phyloP scores from a whole-genome alignment of 2,329 filamentous ascomycete genomes.

The Colletotrichum euphorbiae region DNA sequence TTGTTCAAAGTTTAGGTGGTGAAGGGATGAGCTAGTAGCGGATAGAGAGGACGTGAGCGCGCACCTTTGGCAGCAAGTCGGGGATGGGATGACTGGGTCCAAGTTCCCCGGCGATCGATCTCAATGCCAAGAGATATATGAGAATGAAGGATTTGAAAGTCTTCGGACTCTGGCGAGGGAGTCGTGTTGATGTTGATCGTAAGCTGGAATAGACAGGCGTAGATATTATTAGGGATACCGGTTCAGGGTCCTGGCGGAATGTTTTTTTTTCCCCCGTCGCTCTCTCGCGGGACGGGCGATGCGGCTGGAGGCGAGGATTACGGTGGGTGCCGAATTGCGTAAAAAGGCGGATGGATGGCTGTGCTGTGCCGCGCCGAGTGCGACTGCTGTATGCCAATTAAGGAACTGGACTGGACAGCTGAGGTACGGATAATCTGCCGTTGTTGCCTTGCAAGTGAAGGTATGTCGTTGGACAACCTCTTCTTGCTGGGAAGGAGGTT shows the following conservation, averaged over 20 bases:
- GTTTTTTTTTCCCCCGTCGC: background rate
- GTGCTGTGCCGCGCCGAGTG: constrained; percentile 17
- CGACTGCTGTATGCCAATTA: background rate
- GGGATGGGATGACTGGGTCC: constrained; percentile 2
- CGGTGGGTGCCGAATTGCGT: constrained; percentile 19
- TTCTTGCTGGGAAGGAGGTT: background rate
- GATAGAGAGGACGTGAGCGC: constrained; percentile 23
- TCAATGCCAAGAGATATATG: constrained; percentile 4
- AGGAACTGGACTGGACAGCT: background rate
- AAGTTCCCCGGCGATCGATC: constrained; percentile 1
- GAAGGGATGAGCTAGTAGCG: constrained; percentile 38
- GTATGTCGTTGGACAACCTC: background rate
- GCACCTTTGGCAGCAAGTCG: constrained; percentile 3
- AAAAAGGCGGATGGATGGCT: constrained; percentile 13
- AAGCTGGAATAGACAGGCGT: background rate
- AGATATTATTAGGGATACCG: background rate
- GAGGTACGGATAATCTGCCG: background rate
- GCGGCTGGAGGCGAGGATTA: constrained; percentile 28
- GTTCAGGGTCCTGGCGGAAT: constrained; percentile 7
- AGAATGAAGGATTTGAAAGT: background rate
- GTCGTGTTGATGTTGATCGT: background rate
- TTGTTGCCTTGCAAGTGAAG: background rate
- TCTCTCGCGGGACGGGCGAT: background rate
- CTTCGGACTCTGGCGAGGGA: background rate
- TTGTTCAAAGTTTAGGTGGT: constrained; percentile 29